Base-by-base conservation (phyloP, 1,284 basidiomycete species). In the Wolfiporia cocos region DNA sequence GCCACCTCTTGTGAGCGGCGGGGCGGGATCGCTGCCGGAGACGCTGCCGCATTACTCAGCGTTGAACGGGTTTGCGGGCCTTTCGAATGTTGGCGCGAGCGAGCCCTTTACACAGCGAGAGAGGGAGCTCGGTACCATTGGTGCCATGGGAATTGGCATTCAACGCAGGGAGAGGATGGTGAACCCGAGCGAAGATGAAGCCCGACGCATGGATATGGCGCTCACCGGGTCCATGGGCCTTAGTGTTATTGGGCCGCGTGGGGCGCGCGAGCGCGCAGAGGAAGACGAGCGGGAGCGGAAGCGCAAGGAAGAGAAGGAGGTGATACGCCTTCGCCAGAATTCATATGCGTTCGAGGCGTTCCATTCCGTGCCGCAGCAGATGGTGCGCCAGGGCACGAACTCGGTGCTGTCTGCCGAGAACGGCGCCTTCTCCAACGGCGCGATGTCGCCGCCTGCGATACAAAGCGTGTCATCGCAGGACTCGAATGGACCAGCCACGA, bases 291-390 rank as follows among this genome's bases (percentile, higher is more conserved):
- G 72, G 14, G 77, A 81, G 52, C 67, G 77, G 42, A 63, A 63
- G 44, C 57, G 68, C 24, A 73, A 74, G 49, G 78, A 77, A 52
- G n/a, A n/a, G n/a, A 74, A 71, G 55, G 78, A 81, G 49, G 62
- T 48, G 43, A 50, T 44, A 44, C 65, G 47, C 69, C 36, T 68
- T 65, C 46, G 68, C 52, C 50, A 74, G 32, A 66, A 65, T 39
- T 57, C 61, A 5, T 61, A 65, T 32, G 73, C 81, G 3, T 88
- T 77, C 56, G 86, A 89, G 53, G 81, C 84, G 3, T 89, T 87
- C 65, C 81, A 87, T 57, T 78, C 81, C 1, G 73, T 83, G 1
- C 69, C 71, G 3, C 57, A 76, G 20, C 64, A 65, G 36, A 61
- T 59, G 53, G 62, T 62, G 6, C 64, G 62, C 21, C 58, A 64